A percentile compares a stretch with the other conserved stretches of the same genome.
Evolutionary conservation across 768 basidiomycete species (phyloP).

Genomic region (Naematelia encephala): DNA sequence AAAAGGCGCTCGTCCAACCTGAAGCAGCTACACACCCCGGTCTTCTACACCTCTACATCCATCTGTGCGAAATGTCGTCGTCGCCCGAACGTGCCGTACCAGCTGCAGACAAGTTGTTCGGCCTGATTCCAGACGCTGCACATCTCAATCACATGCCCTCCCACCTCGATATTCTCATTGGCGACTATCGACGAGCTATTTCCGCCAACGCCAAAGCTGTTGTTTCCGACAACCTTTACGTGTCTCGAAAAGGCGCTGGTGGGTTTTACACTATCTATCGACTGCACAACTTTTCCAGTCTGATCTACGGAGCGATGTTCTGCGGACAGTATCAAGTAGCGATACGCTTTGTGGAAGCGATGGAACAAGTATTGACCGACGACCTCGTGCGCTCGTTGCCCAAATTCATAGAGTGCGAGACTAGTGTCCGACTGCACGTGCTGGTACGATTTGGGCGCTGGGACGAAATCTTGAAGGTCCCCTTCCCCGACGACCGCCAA

Average conservation of each 20-base stretch:
- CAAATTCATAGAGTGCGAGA: conserved; percentile 25
- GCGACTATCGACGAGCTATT: conserved; percentile 43
- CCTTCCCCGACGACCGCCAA: conserved; percentile 13
- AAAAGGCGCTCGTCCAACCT: conserved; percentile 14
- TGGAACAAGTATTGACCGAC: conserved; percentile 23
- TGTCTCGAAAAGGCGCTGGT: not conserved
- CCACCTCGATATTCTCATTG: conserved; percentile 42
- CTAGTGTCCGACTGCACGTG: conserved; percentile 24
- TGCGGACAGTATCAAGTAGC: conserved; percentile 31
- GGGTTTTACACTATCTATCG: conserved; percentile 37
- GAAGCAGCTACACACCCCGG: conserved; percentile 24
- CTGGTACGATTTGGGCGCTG: conserved; percentile 42
- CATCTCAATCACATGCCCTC: conserved; percentile 45
- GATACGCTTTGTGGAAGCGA: conserved; percentile 19
- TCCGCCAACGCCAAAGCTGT: conserved; percentile 27
- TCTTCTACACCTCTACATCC: conserved; percentile 40
- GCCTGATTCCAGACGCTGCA: conserved; percentile 36
- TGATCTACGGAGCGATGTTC: conserved; percentile 43
- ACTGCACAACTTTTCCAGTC: conserved; percentile 31
- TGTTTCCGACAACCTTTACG: conserved; percentile 32
- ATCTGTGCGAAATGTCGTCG: conserved; percentile 39
- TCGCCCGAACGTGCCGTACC: conserved; percentile 33
- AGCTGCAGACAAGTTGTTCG: conserved; percentile 23
- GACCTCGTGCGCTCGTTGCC: conserved; percentile 15
- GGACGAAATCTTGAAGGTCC: conserved; percentile 27